A percentile compares a stretch with the other conserved stretches of the same genome.
Conservation (phyloP, 2,329 filamentous ascomycete species). For the Cercospora sesami region DNA sequence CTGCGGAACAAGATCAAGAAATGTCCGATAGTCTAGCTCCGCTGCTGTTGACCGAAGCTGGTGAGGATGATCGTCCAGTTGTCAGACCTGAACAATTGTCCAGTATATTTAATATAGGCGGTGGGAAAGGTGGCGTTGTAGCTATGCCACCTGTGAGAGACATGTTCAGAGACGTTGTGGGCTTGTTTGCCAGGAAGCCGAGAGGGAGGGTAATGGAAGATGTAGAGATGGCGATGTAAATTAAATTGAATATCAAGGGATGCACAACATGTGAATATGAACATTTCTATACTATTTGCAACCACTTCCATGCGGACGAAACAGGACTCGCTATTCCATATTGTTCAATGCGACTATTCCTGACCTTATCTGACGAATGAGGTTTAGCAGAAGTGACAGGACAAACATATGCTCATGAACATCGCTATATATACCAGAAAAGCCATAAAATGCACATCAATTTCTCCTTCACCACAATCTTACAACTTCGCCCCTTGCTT, state of each 20-base stretch:
- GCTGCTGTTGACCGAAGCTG: constrained; percentile 30
- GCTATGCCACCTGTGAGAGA: constrained; percentile 71
- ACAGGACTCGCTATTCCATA: too few relatives aligned
- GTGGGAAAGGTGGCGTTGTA: constrained; percentile 49
- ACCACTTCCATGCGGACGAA: neutral
- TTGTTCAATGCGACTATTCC: neutral
- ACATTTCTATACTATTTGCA: neutral
- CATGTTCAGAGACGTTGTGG: constrained; percentile 71
- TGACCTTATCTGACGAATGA: neutral
- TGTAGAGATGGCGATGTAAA: constrained; percentile 17
- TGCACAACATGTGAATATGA: neutral
- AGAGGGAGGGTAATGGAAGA: constrained; percentile 11
- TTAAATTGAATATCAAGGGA: neutral
- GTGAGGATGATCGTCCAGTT: constrained; percentile 59
- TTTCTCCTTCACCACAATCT: neutral
- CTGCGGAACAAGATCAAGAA: constrained; percentile 15
- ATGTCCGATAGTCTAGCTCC: constrained; percentile 18
- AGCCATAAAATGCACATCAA: neutral
- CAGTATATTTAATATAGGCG: constrained; percentile 70
- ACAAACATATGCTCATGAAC: neutral
- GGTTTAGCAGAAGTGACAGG: neutral
- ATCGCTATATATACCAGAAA: neutral
- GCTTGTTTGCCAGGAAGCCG: constrained; percentile 62
- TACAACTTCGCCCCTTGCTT: constrained; percentile 35
- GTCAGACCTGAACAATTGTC: constrained; percentile 68